Base-by-base conservation (phyloP, 495 filamentous ascomycete genomes). In the Friedmanniomyces simplex region DNA sequence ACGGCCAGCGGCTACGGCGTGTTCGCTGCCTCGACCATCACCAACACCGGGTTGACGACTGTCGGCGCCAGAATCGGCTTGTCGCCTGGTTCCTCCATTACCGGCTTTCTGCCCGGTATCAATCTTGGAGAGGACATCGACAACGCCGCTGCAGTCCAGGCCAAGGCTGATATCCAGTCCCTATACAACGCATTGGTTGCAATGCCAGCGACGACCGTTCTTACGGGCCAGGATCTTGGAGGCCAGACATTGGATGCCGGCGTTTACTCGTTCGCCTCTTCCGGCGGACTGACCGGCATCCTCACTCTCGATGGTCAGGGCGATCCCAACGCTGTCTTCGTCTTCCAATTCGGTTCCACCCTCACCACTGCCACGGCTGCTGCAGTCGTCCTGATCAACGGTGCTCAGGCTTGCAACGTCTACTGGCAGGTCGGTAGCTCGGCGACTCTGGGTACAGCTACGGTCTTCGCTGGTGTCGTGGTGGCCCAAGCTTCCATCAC, bases 221-320 rank as follows among this genome's bases (percentile, higher is more conserved):
- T 59, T 11, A 59, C 56, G n/a, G 56, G 56, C 21, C 36, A 43
- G 25, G 59, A 62, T 58, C 59, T 62, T 39, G 59, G 59, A 53
- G 59, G 59, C 21, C n/a, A 50, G 49, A 58, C 49, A 16, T 26
- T 62, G 14, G 8, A 10, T 48, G 47, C 59, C 6, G 59, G 59
- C 21, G 49, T 62, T 1, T 62, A 58, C 55, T 34, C 3, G 16
- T 62, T 62, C 54, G n/a, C 59, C n/a, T 58, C 59, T 14, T 62
- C 59, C 12, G 54, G 42, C 1, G 47, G 36, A n/a, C 24, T 59
- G 47, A 59, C 56, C 21, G 56, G 56, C 18, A 22, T 32, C 13
- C 41, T 59, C 14, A 59, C 50, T 16, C 50, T 59, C 20, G 56
- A 59, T 47, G 56, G 8, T 16, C 48, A 53, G 28, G 39, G 39